phyloP scores from a whole-genome alignment of 352 stramenopile species.

The Phytophthora pini region DNA sequence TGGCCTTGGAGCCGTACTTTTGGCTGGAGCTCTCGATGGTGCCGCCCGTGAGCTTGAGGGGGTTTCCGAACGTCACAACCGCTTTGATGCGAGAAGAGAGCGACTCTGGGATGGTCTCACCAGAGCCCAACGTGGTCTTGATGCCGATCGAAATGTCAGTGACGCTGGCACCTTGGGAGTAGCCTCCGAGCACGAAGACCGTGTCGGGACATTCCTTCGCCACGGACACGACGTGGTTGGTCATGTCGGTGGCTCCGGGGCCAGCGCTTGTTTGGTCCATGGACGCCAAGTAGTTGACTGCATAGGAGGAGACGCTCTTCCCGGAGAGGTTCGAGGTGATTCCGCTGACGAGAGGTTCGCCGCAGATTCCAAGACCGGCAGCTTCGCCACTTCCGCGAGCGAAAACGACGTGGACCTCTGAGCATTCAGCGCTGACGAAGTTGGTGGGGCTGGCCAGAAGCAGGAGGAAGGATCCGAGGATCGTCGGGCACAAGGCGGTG shows the following conservation, averaged over 20 bases:
- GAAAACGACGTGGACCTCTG: constrained; percentile 26
- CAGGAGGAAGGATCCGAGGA: constrained; percentile 1
- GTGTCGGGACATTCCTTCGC: constrained; percentile 40
- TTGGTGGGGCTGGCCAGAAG: background rate
- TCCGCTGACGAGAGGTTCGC: constrained; percentile 30
- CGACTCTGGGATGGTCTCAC: constrained; percentile 5
- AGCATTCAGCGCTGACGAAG: constrained; percentile 4
- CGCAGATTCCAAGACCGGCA: constrained; percentile 28
- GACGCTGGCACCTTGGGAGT: constrained; percentile 44
- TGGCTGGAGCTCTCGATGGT: constrained; percentile 33
- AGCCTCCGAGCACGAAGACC: constrained; percentile 36
- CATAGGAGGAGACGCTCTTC: constrained; percentile 43
- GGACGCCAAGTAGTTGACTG: constrained; percentile 33
- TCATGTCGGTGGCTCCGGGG: constrained; percentile 39
- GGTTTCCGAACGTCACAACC: constrained; percentile 46
- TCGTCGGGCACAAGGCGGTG: background rate
- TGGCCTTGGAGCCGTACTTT: constrained; percentile 35
- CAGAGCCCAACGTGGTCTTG: constrained; percentile 26
- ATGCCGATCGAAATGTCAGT: constrained; percentile 43
- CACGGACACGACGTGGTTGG: constrained; percentile 39
- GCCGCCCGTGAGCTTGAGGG: constrained; percentile 31
- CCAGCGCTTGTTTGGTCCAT: constrained; percentile 29
- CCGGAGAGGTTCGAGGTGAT: constrained; percentile 29
- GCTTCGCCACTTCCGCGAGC: constrained; percentile 16
- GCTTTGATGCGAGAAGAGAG: constrained; percentile 5